Evolutionary conservation across 192 early-diverging fungal species (phyloP).

Genomic region (Podila minutissima): DNA sequence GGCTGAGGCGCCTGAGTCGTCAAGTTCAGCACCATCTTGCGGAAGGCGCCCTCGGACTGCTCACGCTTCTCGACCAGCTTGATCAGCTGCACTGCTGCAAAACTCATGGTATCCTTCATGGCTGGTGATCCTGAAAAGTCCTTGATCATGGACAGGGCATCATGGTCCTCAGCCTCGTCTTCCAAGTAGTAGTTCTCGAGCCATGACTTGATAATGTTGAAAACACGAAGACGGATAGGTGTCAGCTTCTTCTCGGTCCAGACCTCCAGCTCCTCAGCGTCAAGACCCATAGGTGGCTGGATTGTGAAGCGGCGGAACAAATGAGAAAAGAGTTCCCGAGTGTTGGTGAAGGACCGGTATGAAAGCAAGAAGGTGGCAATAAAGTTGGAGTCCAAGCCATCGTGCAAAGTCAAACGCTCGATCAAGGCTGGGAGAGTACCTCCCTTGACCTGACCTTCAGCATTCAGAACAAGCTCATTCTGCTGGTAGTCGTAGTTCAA

Average conservation of each 20-base stretch:
- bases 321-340: conserved; percentile 77
- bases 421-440: conserved; percentile 87
- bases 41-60: conserved; percentile 66
- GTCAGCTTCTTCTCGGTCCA: conserved; percentile 93
- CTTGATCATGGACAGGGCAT: conserved; percentile 74
- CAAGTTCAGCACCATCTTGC: conserved; percentile 71
- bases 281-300: conserved; percentile 74
- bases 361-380: conserved; percentile 94
- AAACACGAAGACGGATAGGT: conserved; percentile 91
- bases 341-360: conserved; percentile 92
- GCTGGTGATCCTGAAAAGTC: conserved; percentile 75
- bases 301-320: conserved; percentile 85
- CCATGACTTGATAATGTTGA: conserved; percentile 96
- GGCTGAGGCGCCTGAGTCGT: conserved; percentile 76
- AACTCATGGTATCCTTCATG: conserved; percentile 78
- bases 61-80: conserved; percentile 82
- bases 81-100: conserved; percentile 78
- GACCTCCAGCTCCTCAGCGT: conserved; percentile 70
- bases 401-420: conserved; percentile 91
- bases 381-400: conserved; percentile 85
- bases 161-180: conserved; percentile 68
- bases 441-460: conserved; percentile 90
- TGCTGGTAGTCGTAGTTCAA: conserved; percentile 80
- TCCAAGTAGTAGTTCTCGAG: conserved; percentile 92
- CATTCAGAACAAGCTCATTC: conserved; percentile 81